Conservation (phyloP, 192 early-diverging fungal genomes). For the Oehlia diaphana region DNA sequence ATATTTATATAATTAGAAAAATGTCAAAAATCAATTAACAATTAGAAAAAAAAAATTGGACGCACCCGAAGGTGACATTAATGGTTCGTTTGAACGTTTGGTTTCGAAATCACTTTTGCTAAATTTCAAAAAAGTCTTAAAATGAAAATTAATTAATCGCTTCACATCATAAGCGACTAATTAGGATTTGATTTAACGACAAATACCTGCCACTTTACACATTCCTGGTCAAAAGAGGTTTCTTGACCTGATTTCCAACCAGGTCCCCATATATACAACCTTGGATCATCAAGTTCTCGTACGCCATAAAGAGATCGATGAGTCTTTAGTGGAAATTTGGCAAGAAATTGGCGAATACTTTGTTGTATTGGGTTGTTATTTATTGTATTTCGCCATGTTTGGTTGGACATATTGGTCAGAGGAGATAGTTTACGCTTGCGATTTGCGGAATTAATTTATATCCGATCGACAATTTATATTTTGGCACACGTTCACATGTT, state of each 20-base stretch:
- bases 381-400: slow-evolving; percentile 1
- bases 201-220: slow-evolving; percentile 51
- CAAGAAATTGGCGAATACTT: slow-evolving; percentile 19
- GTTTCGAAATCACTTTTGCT: slow-evolving; percentile 46
- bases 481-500: no score
- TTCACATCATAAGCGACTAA: no score
- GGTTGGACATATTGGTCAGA: background rate
- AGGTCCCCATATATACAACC: slow-evolving; percentile 55
- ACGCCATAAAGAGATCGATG: slow-evolving; percentile 38
- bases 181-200: no score
- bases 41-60: no score
- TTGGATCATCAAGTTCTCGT: slow-evolving; percentile 32
- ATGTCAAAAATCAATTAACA: no score
- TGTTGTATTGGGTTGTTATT: slow-evolving; percentile 9
- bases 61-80: slow-evolving; percentile 57
- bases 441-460: no score
- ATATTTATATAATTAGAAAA: background rate
- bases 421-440: no score
- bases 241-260: slow-evolving; percentile 28
- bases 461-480: no score
- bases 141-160: background rate
- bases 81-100: slow-evolving; percentile 49
- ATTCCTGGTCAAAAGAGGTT: slow-evolving; percentile 54
- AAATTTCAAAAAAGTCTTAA: slow-evolving; percentile 51
- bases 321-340: slow-evolving; percentile 43